Conservation (phyloP, 208 protist species). For the Acanthamoeba culbertsoni region DNA sequence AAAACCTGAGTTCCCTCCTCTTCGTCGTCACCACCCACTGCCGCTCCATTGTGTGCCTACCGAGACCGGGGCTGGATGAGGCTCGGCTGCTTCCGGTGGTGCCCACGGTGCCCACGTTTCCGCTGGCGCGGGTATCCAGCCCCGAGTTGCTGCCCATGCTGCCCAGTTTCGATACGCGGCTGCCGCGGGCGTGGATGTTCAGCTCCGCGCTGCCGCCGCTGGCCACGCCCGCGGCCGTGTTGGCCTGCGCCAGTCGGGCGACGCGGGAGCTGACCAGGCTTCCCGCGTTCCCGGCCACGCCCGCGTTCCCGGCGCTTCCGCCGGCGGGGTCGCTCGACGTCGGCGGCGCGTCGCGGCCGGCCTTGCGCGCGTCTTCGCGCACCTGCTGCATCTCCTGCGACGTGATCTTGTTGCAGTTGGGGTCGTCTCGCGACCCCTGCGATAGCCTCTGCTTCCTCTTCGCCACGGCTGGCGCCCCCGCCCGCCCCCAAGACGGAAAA, state of each 20-base stretch:
- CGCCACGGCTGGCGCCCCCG: slow-evolving; percentile 46
- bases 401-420: slow-evolving; percentile 42
- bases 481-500: neutral
- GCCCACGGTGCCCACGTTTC: neutral
- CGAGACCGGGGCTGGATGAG: neutral
- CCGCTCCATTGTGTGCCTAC: too few relatives aligned
- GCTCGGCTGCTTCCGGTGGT: neutral
- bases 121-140: neutral
- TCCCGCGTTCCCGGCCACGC: neutral
- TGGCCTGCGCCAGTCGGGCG: neutral
- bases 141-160: neutral
- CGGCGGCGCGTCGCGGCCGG: neutral
- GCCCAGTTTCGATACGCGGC: neutral
- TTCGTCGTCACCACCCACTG: too few relatives aligned
- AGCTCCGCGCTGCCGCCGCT: neutral
- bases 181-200: neutral
- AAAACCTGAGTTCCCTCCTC: too few relatives aligned
- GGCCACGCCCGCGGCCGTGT: neutral
- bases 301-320: neutral
- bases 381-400: neutral
- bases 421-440: neutral
- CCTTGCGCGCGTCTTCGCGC: neutral
- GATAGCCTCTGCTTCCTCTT: slow-evolving; percentile 48
- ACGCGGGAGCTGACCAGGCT: neutral
- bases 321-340: neutral